phyloP scores from a whole-genome alignment of 805 yeast species.

The Wickerhamiella bombiphila region DNA sequence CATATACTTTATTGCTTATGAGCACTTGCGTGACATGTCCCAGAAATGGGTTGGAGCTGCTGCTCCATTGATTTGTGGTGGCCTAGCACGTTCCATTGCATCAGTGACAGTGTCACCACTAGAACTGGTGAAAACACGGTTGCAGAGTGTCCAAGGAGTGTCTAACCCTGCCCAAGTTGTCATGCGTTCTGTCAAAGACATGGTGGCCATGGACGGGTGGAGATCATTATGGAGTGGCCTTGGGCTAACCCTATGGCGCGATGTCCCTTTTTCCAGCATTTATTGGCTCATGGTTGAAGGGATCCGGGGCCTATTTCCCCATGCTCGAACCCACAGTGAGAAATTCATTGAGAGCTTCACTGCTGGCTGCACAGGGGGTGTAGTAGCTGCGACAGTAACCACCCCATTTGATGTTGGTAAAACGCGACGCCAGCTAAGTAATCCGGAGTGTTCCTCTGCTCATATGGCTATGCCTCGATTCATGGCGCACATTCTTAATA shows the following conservation, averaged over 20 bases:
- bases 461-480: conserved; percentile 46
- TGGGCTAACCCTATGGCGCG: conserved; percentile 84
- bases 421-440: conserved; percentile 68
- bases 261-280: conserved; percentile 90
- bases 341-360: conserved; percentile 34
- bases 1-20: conserved; percentile 89
- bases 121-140: conserved; percentile 72
- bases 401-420: conserved; percentile 97
- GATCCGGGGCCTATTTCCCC: conserved; percentile 9
- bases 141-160: conserved; percentile 64
- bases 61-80: conserved; percentile 77
- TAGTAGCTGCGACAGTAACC: conserved; percentile 71
- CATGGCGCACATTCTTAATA: conserved; percentile 43
- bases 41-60: conserved; percentile 26
- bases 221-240: conserved; percentile 68
- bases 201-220: conserved; percentile 43
- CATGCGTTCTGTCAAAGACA: conserved; percentile 36
- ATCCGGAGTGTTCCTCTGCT: conserved; percentile 21
- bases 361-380: conserved; percentile 74
- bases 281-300: conserved; percentile 82
- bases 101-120: conserved; percentile 79
- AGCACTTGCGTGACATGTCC: conserved; percentile 66
- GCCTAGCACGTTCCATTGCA: conserved; percentile 65
- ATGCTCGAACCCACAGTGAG: conserved; percentile 9
- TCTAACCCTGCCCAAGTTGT: conserved; percentile 23